Evolutionary conservation across 441 rosid genomes (phyloP).

Genomic region (Aquilaria agallochum): DNA sequence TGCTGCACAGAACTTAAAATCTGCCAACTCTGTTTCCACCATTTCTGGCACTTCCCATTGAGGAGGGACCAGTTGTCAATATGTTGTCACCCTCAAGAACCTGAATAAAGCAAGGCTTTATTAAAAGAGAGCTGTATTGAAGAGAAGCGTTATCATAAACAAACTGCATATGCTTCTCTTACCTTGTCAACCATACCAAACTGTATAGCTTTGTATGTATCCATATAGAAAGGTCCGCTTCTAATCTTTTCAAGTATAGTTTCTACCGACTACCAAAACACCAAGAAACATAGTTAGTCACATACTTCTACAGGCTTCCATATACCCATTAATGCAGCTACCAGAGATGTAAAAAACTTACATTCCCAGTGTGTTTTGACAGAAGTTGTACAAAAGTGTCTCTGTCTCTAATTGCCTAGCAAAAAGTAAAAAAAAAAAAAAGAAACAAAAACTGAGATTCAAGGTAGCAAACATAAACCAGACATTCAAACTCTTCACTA

Average conservation of each 20-base stretch:
- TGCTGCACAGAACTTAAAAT: conserved; percentile 23
- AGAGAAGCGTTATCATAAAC: neutral
- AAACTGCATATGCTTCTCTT: conserved; percentile 12
- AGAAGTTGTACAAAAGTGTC: conserved; percentile 71
- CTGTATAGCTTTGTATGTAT: conserved; percentile 64
- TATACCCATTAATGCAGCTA: conserved; percentile 1
- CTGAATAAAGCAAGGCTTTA: conserved; percentile 28
- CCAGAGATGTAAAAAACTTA: conserved; percentile 28
- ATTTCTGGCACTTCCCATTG: conserved; percentile 62
- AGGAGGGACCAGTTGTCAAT: conserved; percentile 54
- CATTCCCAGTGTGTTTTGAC: conserved; percentile 86
- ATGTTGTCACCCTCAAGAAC: conserved; percentile 75
- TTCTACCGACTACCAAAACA: conserved; percentile 54
- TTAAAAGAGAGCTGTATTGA: neutral
- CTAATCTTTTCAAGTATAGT: conserved; percentile 57
- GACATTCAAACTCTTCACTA: too few species aligned
- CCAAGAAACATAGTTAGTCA: conserved; percentile 9
- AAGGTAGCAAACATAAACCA: too few species aligned
- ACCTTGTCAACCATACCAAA: conserved; percentile 90
- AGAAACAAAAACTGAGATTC: too few species aligned
- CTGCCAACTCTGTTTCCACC: conserved; percentile 53
- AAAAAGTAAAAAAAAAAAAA: conserved; percentile 10
- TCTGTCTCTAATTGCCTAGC: conserved; percentile 61
- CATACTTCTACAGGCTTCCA: neutral
- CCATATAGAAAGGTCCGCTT: conserved; percentile 65